Percentiles rank a stretch among this genome's conserved stretches.
Evolutionary conservation across 805 yeast genomes (phyloP).

Genomic region (Nakazawaea sp.): DNA sequence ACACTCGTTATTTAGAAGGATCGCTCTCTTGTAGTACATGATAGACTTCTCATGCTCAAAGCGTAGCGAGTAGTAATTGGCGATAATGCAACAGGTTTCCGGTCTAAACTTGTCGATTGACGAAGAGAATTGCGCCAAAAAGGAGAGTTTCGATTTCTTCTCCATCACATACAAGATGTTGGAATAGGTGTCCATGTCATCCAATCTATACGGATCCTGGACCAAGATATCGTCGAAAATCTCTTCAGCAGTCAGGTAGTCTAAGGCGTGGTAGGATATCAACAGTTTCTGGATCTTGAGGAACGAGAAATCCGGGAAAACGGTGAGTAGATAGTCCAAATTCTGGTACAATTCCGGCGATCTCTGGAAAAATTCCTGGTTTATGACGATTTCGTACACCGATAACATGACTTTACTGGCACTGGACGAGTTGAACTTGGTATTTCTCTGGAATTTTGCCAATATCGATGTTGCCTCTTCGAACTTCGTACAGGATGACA

Average conservation of each 20-base stretch:
- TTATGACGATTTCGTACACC: slow-evolving; percentile 59
- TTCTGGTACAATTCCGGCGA: slow-evolving; percentile 42
- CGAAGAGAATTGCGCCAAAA: slow-evolving; percentile 77
- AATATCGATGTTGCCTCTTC: slow-evolving; percentile 48
- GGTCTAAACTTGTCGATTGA: slow-evolving; percentile 83
- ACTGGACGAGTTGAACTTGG: slow-evolving; percentile 21
- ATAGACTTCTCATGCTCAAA: slow-evolving; percentile 95
- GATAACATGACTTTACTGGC: slow-evolving; percentile 23
- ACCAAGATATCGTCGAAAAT: slow-evolving; percentile 69
- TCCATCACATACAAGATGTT: slow-evolving; percentile 93
- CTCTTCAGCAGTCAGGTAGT: slow-evolving; percentile 72
- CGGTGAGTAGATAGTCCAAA: slow-evolving; percentile 37
- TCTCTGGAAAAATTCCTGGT: slow-evolving; percentile 77
- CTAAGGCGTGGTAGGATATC: slow-evolving; percentile 76
- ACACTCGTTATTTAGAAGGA: slow-evolving; percentile 72
- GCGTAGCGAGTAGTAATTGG: slow-evolving; percentile 86
- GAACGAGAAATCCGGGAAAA: slow-evolving; percentile 71
- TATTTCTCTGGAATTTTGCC: slow-evolving; percentile 29
- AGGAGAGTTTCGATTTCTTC: slow-evolving; percentile 75
- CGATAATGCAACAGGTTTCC: slow-evolving; percentile 91
- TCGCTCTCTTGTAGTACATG: slow-evolving; percentile 84
- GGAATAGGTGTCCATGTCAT: slow-evolving; percentile 90
- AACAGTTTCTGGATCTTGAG: slow-evolving; percentile 79
- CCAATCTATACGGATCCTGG: slow-evolving; percentile 79
- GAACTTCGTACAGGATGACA: slow-evolving; percentile 49